A percentile compares a stretch with the other conserved stretches of the same genome.
phyloP scores from a whole-genome alignment of 2,329 filamentous ascomycete genomes.

The Fusarium poae region DNA sequence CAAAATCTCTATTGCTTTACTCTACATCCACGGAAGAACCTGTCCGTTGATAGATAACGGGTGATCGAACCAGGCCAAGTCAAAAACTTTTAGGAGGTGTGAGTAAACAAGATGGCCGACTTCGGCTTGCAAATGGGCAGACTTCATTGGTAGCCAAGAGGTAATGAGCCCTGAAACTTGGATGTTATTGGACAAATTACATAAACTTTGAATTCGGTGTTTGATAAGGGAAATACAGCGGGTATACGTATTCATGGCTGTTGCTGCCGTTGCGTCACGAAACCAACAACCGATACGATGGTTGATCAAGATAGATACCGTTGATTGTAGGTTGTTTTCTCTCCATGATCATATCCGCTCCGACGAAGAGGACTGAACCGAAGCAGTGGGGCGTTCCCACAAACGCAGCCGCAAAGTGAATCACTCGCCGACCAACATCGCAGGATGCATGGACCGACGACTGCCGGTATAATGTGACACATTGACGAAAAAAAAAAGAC shows the following conservation, averaged over 20 bases:
- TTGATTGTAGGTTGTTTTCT: background rate
- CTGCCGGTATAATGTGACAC: conserved; percentile 1
- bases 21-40: conserved; percentile 16
- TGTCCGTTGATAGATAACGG: conserved; percentile 27
- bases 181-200: conserved; percentile 32
- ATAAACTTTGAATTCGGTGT: conserved; percentile 29
- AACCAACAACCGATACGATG: background rate
- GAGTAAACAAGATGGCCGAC: conserved; percentile 41
- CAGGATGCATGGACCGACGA: conserved; percentile 10
- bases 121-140: conserved; percentile 46
- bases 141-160: conserved; percentile 41
- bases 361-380: conserved; percentile 9
- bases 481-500: conserved; percentile 6
- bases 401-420: conserved; percentile 38
- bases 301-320: background rate
- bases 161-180: conserved; percentile 18
- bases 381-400: conserved; percentile 35
- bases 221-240: conserved; percentile 43
- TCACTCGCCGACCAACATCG: conserved; percentile 27
- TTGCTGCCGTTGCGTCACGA: conserved; percentile 27
- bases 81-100: conserved; percentile 15
- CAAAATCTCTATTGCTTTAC: background rate
- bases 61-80: conserved; percentile 7
- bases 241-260: conserved; percentile 16
- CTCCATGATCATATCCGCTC: background rate